phyloP scores from a whole-genome alignment of 768 basidiomycete species.

The Lyophyllum semitale region DNA sequence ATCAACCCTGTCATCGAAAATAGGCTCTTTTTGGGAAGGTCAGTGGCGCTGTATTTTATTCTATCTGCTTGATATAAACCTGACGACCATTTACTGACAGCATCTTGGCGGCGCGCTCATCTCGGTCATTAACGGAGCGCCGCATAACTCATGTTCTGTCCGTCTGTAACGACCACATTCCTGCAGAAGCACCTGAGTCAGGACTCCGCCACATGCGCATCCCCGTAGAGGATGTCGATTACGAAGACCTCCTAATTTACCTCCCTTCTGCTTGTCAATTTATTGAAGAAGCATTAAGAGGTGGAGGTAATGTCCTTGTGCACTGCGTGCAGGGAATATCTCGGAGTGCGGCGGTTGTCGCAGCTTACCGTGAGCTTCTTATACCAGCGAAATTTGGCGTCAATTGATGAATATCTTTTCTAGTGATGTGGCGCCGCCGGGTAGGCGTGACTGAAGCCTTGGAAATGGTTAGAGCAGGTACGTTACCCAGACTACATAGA shows the following conservation, averaged over 20 bases:
- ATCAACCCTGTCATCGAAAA: constrained; percentile 66
- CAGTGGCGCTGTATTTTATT: constrained; percentile 34
- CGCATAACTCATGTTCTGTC: constrained; percentile 81
- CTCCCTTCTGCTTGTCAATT: constrained; percentile 68
- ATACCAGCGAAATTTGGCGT: background rate
- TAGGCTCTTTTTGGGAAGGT: constrained; percentile 77
- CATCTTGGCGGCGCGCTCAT: constrained; percentile 68
- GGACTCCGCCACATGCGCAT: constrained; percentile 73
- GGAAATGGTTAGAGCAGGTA: constrained; percentile 62
- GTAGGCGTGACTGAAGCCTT: constrained; percentile 60
- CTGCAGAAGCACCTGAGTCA: constrained; percentile 69
- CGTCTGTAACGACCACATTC: constrained; percentile 72
- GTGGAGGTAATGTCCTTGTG: constrained; percentile 64
- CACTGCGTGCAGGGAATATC: constrained; percentile 70
- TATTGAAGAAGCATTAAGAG: constrained; percentile 59
- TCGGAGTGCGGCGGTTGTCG: constrained; percentile 69
- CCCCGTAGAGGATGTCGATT: constrained; percentile 68
- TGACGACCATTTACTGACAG: constrained; percentile 37
- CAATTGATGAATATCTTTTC: constrained; percentile 13
- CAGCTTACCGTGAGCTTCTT: constrained; percentile 66
- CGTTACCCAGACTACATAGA: constrained; percentile 11
- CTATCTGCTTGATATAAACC: constrained; percentile 11
- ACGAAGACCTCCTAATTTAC: constrained; percentile 67
- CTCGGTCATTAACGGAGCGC: constrained; percentile 70
- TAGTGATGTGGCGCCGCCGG: constrained; percentile 70